Evolutionary conservation across 805 yeast genomes (phyloP).

Genomic region (Scheffersomyces coipomensis): DNA sequence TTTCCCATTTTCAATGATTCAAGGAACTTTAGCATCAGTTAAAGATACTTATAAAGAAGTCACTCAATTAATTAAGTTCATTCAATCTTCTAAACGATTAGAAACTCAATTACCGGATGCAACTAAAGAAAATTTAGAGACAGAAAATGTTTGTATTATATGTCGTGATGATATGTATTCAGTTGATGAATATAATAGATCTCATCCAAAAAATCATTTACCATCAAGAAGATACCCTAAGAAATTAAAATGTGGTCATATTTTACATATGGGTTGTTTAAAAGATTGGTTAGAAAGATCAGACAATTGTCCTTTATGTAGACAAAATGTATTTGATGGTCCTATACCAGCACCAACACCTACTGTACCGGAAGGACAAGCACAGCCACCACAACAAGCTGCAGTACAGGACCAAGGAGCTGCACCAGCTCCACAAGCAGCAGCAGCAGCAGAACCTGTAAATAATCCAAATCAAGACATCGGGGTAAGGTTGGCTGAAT

Average conservation of each 20-base stretch:
- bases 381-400: neutral
- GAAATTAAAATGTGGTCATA: conserved; percentile 79
- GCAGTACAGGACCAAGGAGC: neutral
- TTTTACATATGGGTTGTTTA: conserved; percentile 84
- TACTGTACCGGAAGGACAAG: neutral
- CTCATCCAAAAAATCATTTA: conserved; percentile 15
- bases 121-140: conserved; percentile 53
- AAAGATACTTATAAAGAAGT: conserved; percentile 25
- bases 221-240: conserved; percentile 58
- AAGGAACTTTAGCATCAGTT: conserved; percentile 45
- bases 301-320: conserved; percentile 90
- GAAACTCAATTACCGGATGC: conserved; percentile 67
- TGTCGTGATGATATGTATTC: conserved; percentile 87
- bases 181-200: conserved; percentile 30
- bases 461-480: neutral
- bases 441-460: neutral
- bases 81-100: conserved; percentile 60
- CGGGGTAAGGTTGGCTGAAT: neutral
- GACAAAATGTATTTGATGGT: conserved; percentile 55
- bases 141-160: conserved; percentile 74
- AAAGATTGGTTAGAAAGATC: conserved; percentile 92
- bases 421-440: neutral
- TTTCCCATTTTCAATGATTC: conserved; percentile 38
- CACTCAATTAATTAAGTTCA: conserved; percentile 46
- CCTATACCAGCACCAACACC: neutral